Conservation (phyloP, 2,329 filamentous ascomycete genomes). For the Xenoacremonium recifei region DNA sequence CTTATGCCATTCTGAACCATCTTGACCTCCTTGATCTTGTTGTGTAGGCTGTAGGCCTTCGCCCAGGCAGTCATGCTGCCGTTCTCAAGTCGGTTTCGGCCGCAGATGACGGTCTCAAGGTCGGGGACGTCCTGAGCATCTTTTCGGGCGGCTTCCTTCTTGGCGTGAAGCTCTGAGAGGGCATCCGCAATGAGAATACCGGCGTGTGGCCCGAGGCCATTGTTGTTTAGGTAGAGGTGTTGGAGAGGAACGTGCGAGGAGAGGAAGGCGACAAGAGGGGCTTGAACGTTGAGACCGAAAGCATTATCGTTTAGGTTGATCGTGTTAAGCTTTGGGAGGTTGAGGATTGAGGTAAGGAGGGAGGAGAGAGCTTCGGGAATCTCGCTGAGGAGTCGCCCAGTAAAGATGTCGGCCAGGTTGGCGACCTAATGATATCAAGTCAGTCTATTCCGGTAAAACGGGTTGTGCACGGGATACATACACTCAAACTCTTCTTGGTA, state of each 20-base stretch:
- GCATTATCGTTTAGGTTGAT: constrained; percentile 98
- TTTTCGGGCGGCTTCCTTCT: constrained; percentile 77
- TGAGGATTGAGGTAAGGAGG: constrained; percentile 82
- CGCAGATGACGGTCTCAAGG: constrained; percentile 95
- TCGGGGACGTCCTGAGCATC: constrained; percentile 71
- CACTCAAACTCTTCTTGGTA: constrained; percentile 79
- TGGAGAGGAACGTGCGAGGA: constrained; percentile 84
- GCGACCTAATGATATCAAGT: constrained; percentile 54
- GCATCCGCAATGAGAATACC: constrained; percentile 88
- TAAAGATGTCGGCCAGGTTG: constrained; percentile 97
- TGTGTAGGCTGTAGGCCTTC: constrained; percentile 78
- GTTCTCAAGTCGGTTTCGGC: constrained; percentile 92
- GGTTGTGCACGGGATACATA: constrained; percentile 34
- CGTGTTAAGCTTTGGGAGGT: constrained; percentile 82
- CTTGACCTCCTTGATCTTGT: constrained; percentile 79
- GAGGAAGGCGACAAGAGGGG: constrained; percentile 89
- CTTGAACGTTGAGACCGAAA: constrained; percentile 93
- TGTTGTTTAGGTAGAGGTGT: constrained; percentile 97
- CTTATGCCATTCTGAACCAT: constrained; percentile 99
- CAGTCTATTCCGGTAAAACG: neutral
- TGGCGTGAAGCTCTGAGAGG: constrained; percentile 75
- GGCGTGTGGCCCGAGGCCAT: constrained; percentile 89
- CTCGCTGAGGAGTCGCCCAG: constrained; percentile 85
- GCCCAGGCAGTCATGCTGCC: constrained; percentile 97
- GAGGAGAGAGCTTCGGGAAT: constrained; percentile 87